Evolutionary conservation across 2,329 filamentous ascomycete species (phyloP), one percentile per base, ranked within the genome.

Genomic region (Ramularia endophylla): DNA sequence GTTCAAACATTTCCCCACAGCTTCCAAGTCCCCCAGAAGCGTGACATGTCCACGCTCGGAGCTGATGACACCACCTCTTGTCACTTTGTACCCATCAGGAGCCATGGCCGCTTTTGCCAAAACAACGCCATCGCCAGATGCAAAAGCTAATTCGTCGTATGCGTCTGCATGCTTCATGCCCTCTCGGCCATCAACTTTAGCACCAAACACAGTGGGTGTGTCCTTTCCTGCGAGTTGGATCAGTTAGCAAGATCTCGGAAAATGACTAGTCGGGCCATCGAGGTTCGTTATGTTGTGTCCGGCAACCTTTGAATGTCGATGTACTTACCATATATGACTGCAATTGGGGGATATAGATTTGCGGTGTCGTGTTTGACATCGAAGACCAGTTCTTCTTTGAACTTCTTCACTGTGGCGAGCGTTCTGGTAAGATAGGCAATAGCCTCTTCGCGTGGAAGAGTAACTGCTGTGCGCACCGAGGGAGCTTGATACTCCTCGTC

Each of bases 31-130:
- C 1, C 89, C 89, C 22, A 95, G 64, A 57, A 97, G 72, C 1
- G 85, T 88, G 27, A 95, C 83, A 66, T 97, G 90, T 0, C 90
- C 89, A 3, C 87, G 73, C 51, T 94, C 87, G 40, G 83, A 88
- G 52, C 79, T 82, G 9, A 95, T 78, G 13, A 87, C 70, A 0
- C 88, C 88, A 9, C 81, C 83, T 33, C 75, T 78, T 1, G 82
- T 86, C 27, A 85, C 71, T 36, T 76, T 73, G 60, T 95, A 95
- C 0, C 88, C 88, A 2, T 77, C 67, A 0, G 89, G 89, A 31
- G 94, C 65, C 85, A 94, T 90, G 0, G 88, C 85, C 47, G 90
- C 86, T 37, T 79, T 79, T 0, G 89, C 86, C 5, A 95, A 73
- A 40, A 90, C 87, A 0, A 97, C 89, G 0, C 89, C 90, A 59